Base-by-base conservation (phyloP, 257 asterid species). In the Solanum arcanum region DNA sequence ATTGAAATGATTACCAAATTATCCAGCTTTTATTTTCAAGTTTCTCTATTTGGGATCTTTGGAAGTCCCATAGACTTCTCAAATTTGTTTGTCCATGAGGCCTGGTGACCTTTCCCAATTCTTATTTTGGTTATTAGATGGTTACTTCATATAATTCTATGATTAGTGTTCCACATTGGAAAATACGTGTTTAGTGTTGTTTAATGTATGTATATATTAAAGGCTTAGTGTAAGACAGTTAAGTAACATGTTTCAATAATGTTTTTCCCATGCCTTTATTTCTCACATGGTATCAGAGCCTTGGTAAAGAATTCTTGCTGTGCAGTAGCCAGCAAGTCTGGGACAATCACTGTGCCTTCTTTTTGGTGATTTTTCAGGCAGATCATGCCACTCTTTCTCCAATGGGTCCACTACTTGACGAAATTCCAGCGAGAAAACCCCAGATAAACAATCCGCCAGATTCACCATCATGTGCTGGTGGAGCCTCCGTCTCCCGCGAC, bases 21-120 rank as follows among this genome's bases (percentile, higher is more conserved):
- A 49, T 49, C 85, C 46, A 49, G 69, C 33, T 81, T 11, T 81
- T 39, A 47, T 49, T 47, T 49, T 29, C 37, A 47, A 80, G 37
- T 80, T 47, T 29, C 18, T 81, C 85, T 81, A 16, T 47, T 29
- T 81, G 66, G 42, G 42, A 77, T 46, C 84, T 47, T 47, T 80
- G 42, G 14, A 47, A 47, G 18, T 80, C 64, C 42, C 68, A 9
- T 80, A 33, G 68, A 16, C 68, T 80, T 78, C 25, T 49, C 68
- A 80, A 47, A 80, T 80, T n/a, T 39, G 52, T 66, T 81, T 62
- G 75, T 52, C 87, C 56, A 14, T 56, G 85, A 91, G 88, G 33
- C 75, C 33, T 82, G 56, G 31, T 88, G 70, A 37, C 13, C 84
- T 74, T 12, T 18, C 25, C 23, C 46, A 35, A 10, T 73, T n/a